These are phyloP conservation scores for Cicer judaicum DNA, from an alignment of 306 rosid species.

Conservation along the genomic window DNA sequence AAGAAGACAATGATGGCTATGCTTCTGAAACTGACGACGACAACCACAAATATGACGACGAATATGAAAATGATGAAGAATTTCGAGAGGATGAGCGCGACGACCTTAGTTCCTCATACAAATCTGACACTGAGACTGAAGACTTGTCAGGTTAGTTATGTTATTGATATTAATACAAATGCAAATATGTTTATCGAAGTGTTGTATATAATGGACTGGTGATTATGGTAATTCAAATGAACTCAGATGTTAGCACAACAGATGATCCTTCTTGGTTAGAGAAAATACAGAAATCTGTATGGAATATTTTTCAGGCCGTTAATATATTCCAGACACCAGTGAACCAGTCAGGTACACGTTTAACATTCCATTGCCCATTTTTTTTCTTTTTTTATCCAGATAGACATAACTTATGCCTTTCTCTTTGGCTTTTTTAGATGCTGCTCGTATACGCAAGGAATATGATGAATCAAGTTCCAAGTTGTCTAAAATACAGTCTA, in stretches of 20 bases:
- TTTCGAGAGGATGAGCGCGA: slow-evolving; percentile 61
- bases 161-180: slow-evolving; percentile 9
- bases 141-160: slow-evolving; percentile 76
- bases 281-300: slow-evolving; percentile 77
- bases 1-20: slow-evolving; percentile 70
- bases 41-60: slow-evolving; percentile 61
- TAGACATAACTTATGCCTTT: slow-evolving; percentile 42
- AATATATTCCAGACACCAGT: slow-evolving; percentile 89
- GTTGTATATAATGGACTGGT: slow-evolving; percentile 37
- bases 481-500: slow-evolving; percentile 82
- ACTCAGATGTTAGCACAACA: slow-evolving; percentile 59
- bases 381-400: neutral
- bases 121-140: slow-evolving; percentile 61
- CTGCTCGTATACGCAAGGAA: slow-evolving; percentile 88
- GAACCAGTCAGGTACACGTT: slow-evolving; percentile 77
- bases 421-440: slow-evolving; percentile 64
- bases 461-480: slow-evolving; percentile 86
- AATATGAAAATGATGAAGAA: slow-evolving; percentile 66
- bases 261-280: slow-evolving; percentile 85
- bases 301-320: slow-evolving; percentile 68
- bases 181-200: slow-evolving; percentile 40
- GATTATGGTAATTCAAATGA: slow-evolving; percentile 33
- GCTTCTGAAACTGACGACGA: slow-evolving; percentile 90
- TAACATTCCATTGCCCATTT: slow-evolving; percentile 25
- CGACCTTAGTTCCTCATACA: slow-evolving; percentile 68